phyloP scores from a whole-genome alignment of 1,284 basidiomycete species.

The Meira miltonrushii region DNA sequence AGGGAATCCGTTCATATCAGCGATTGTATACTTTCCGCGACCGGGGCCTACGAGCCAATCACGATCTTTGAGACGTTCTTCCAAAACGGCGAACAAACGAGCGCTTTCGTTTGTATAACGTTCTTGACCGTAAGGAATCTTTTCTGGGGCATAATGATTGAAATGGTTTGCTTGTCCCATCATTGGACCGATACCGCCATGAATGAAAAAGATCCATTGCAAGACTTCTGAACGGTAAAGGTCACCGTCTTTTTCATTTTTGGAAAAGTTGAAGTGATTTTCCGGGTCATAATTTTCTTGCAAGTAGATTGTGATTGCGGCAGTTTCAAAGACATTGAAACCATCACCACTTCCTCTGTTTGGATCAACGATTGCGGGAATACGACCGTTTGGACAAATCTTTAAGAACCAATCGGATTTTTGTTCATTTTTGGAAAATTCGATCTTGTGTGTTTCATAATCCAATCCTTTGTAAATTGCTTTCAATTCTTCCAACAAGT shows the following conservation, averaged over 20 bases:
- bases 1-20: constrained; percentile 31
- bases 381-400: constrained; percentile 48
- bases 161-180: constrained; percentile 40
- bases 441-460: constrained; percentile 20
- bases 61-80: constrained; percentile 23
- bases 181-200: constrained; percentile 27
- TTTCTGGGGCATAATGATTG: constrained; percentile 26
- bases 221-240: constrained; percentile 29
- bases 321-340: constrained; percentile 29
- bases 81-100: constrained; percentile 32
- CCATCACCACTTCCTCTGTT: constrained; percentile 18
- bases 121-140: constrained; percentile 32
- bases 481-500: constrained; percentile 28
- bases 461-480: constrained; percentile 22
- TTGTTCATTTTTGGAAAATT: constrained; percentile 20
- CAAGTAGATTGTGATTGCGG: constrained; percentile 40
- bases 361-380: constrained; percentile 39
- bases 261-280: constrained; percentile 30
- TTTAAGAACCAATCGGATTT: constrained; percentile 31
- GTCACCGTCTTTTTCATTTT: constrained; percentile 26
- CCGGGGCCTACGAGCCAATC: constrained; percentile 41
- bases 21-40: constrained; percentile 34
- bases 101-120: constrained; percentile 32
- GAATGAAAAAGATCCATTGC: constrained; percentile 26
- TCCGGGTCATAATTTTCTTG: constrained; percentile 38